Percentiles rank a stretch among this genome's conserved stretches.
These are phyloP conservation scores for Trichoderma atroviride DNA, from an alignment of 2,329 filamentous ascomycete species.

Conservation along the genomic window DNA sequence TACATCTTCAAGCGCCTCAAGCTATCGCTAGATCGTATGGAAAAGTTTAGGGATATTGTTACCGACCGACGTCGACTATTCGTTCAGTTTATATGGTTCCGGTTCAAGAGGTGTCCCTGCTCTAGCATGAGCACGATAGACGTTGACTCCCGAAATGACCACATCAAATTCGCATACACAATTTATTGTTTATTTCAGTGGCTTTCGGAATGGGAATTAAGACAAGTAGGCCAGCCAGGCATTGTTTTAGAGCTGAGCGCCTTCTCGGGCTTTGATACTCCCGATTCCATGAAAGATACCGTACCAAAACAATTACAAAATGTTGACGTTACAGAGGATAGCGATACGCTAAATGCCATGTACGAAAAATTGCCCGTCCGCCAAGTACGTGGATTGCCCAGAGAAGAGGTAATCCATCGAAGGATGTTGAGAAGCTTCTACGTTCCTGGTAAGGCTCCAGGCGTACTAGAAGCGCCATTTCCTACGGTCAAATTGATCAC, in stretches of 20 bases:
- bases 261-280: background rate
- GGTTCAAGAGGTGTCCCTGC: background rate
- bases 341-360: background rate
- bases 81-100: constrained; percentile 1
- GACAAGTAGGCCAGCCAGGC: background rate
- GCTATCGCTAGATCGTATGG: background rate
- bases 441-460: fast-evolving
- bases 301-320: background rate
- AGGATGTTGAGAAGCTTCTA: background rate
- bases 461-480: background rate
- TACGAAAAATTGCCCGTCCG: background rate
- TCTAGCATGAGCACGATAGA: too few relatives aligned
- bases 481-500: background rate
- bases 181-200: background rate
- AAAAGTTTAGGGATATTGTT: background rate
- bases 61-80: background rate
- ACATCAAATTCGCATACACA: background rate
- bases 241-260: background rate
- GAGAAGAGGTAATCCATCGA: background rate
- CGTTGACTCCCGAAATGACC: too few relatives aligned
- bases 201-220: background rate
- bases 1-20: background rate
- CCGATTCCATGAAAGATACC: background rate
- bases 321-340: background rate
- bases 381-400: background rate